Percentiles rank a stretch among this genome's conserved stretches.
These are phyloP conservation scores for Sclerotinia subarctica DNA, from an alignment of 2,329 filamentous ascomycete genomes.

Conservation along the genomic window DNA sequence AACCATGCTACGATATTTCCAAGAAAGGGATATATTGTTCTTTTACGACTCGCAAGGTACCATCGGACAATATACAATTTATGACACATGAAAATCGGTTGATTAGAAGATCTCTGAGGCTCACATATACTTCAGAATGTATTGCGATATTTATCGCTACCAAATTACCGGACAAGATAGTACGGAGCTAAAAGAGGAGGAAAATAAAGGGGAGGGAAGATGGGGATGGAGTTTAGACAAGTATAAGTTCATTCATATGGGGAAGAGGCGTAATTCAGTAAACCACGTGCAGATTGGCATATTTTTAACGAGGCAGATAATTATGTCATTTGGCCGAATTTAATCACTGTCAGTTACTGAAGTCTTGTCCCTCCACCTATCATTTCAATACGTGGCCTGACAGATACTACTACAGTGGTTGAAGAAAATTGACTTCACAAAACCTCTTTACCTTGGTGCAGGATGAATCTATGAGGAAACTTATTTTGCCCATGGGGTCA, in stretches of 20 bases:
- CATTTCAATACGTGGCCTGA: neutral
- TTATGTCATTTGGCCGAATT: conserved; percentile 53
- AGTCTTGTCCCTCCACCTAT: neutral
- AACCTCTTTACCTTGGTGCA: conserved; percentile 48
- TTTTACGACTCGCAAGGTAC: conserved; percentile 56
- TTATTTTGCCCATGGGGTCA: conserved; percentile 54
- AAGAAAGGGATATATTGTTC: conserved; percentile 47
- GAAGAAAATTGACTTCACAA: conserved; percentile 42
- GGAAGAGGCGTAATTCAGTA: conserved; percentile 50
- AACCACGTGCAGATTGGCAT: conserved; percentile 55
- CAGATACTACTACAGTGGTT: conserved; percentile 43
- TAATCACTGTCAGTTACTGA: conserved; percentile 37
- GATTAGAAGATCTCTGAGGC: conserved; percentile 43
- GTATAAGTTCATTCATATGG: conserved; percentile 60
- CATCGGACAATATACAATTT: conserved; percentile 45
- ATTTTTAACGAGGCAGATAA: conserved; percentile 58
- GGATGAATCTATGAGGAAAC: conserved; percentile 44
- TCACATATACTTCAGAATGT: conserved; percentile 47
- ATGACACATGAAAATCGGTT: conserved; percentile 48
- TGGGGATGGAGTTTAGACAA: conserved; percentile 56
- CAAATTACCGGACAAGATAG: conserved; percentile 47
- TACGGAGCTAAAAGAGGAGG: conserved; percentile 37
- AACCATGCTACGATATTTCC: conserved; percentile 50
- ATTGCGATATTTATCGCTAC: conserved; percentile 44
- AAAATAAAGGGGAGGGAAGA: conserved; percentile 20